These are phyloP conservation scores for Yamadazyma olivae DNA, from an alignment of 805 yeast genomes.

Conservation along the genomic window DNA sequence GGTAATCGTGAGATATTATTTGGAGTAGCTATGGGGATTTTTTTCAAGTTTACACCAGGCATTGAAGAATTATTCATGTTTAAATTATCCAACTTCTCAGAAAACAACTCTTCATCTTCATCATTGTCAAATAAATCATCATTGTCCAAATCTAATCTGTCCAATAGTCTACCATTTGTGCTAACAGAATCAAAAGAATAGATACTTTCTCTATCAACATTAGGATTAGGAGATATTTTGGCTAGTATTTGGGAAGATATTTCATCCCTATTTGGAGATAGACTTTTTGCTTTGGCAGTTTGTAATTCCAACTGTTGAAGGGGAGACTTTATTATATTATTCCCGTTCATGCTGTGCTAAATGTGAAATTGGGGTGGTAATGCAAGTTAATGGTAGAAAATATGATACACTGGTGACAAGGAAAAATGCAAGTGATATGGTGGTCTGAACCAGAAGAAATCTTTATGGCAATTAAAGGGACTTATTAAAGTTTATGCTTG, in stretches of 20 bases:
- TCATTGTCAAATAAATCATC: conserved; percentile 18
- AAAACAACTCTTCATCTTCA: conserved; percentile 2
- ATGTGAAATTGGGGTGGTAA: too few species aligned
- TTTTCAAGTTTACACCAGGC: conserved; percentile 1
- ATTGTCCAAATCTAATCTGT: conserved; percentile 30
- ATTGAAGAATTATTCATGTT: background rate
- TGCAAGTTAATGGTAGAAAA: too few species aligned
- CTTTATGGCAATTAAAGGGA: too few species aligned
- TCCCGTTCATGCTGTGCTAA: background rate
- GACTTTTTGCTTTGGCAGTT: conserved; percentile 14
- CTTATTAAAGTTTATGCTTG: too few species aligned
- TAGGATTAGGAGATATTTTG: conserved; percentile 1
- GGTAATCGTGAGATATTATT: background rate
- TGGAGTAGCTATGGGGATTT: background rate
- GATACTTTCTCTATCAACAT: conserved; percentile 31
- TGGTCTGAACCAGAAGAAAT: too few species aligned
- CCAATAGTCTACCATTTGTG: conserved; percentile 40
- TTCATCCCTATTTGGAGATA: conserved; percentile 2
- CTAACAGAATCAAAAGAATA: conserved; percentile 44
- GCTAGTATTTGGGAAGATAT: background rate
- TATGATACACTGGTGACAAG: too few species aligned
- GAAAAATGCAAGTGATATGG: too few species aligned
- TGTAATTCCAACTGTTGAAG: conserved; percentile 21
- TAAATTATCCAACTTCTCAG: background rate
- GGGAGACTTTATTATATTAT: conserved; percentile 13